phyloP scores from a whole-genome alignment of 2,329 filamentous ascomycete genomes.

The Atkinsonella hypoxylon region DNA sequence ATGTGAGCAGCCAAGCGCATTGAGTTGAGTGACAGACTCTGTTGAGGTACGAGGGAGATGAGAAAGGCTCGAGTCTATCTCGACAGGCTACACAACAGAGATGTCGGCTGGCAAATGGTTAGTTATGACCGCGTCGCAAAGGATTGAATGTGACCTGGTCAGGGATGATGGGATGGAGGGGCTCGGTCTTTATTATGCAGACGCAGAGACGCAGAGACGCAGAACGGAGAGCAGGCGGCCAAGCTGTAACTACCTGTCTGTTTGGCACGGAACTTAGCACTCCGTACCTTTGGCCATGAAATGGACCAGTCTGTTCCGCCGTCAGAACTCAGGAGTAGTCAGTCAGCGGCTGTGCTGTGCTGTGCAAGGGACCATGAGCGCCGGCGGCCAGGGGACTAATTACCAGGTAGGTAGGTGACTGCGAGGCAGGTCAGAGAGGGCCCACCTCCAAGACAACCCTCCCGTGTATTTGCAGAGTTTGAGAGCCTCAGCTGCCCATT shows the following conservation, averaged over 20 bases:
- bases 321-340: not conserved
- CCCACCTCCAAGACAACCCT: conserved; percentile 4
- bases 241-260: not conserved
- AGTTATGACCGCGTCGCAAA: not conserved
- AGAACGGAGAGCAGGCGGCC: not conserved
- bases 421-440: not conserved
- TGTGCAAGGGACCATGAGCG: not conserved
- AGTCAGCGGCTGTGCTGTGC: not conserved
- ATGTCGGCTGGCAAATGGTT: not conserved
- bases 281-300: not conserved
- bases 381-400: not conserved
- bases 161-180: conserved; percentile 9
- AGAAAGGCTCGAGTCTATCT: not conserved
- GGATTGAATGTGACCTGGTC: conserved; percentile 1
- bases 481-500: conserved; percentile 2
- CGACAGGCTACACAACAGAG: not conserved
- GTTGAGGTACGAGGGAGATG: not conserved
- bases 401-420: not conserved
- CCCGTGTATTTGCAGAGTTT: not conserved
- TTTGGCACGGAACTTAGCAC: not conserved
- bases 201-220: not conserved
- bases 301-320: not conserved
- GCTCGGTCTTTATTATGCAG: conserved; percentile 9
- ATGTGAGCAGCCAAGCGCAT: not conserved
- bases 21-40: not conserved